Evolutionary conservation across 148 eudicot species (phyloP), one percentile per base, ranked within the genome.

Genomic region (Camellia sinensis): DNA sequence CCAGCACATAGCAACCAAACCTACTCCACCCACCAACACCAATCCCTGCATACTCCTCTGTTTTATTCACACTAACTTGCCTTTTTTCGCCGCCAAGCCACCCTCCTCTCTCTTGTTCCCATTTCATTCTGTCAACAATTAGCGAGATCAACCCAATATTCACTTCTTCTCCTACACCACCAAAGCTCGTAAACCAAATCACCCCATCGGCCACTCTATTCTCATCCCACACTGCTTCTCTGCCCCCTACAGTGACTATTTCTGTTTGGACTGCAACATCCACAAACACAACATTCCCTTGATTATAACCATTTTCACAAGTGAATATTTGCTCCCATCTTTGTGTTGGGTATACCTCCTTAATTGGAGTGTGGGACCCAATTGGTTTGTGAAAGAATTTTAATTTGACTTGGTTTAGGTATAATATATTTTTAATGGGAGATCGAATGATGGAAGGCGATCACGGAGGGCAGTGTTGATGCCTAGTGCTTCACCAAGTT

Each of bases 61-160:
- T 85, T 83, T 69, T 87, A 6, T 75, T 80, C 44, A 92, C 85
- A 65, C 73, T 88, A 15, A 80, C 87, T 63, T 71, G 70, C 61
- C 81, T 85, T 5, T 82, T 88, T 57, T 80, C 84, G 3, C 79
- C 79, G 22, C 77, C 78, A 15, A 62, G 54, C 91, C 92, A 91
- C 0, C 92, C 98, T 52, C 54, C 91, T 67, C 88, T 87, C 64
- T 80, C 89, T 81, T 91, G 83, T 82, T 94, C 97, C 97, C 97
- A 92, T 63, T 74, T 86, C 93, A 92, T 92, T 63, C 95, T 87
- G 53, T 89, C 88, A 9, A 89, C 71, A 78, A 92, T 68, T 66
- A 87, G 77, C 37, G 67, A 74, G 67, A 93, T 94, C 66, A 92
- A 54, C 70, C 95, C 98, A 11, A 92, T 74, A 4, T 77, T 67